Evolutionary conservation across 257 asterid genomes (phyloP).

Genomic region (Salvia rosmarinus): DNA sequence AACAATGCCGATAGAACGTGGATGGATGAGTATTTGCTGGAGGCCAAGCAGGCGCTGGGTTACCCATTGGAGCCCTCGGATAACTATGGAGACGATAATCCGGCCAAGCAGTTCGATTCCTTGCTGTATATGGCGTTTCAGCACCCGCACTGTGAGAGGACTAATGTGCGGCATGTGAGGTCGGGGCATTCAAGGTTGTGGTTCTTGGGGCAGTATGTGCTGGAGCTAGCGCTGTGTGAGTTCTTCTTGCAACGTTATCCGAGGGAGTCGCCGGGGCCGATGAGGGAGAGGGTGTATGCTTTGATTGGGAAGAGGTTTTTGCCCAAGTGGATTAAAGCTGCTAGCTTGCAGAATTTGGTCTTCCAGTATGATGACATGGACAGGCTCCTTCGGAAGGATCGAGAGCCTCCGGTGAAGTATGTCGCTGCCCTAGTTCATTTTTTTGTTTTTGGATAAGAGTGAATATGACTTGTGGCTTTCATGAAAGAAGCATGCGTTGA

Average conservation of each 20-base stretch:
- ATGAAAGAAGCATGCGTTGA: too few relatives aligned
- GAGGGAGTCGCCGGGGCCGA: conserved; percentile 94
- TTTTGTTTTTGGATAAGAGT: too few relatives aligned
- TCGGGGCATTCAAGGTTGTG: conserved; percentile 80
- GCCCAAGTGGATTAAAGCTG: conserved; percentile 84
- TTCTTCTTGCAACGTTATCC: conserved; percentile 93
- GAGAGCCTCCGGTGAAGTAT: conserved; percentile 93
- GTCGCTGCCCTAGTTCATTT: conserved; percentile 27
- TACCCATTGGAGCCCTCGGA: conserved; percentile 90
- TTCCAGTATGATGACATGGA: conserved; percentile 93
- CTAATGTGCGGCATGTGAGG: conserved; percentile 76
- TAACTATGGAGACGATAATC: conserved; percentile 75
- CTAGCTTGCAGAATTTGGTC: conserved; percentile 88
- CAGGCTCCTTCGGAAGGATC: conserved; percentile 66
- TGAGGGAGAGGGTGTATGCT: conserved; percentile 96
- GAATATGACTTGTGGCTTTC: too few relatives aligned
- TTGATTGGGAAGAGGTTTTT: conserved; percentile 87
- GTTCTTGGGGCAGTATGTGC: conserved; percentile 85
- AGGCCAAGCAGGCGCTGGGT: conserved; percentile 91
- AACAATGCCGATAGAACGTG: conserved; percentile 85
- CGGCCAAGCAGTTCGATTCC: conserved; percentile 88
- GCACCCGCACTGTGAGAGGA: conserved; percentile 93
- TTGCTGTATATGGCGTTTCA: conserved; percentile 90
- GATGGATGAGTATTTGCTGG: conserved; percentile 90
- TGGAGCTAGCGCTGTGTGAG: conserved; percentile 89